phyloP scores from a whole-genome alignment of 2,329 filamentous ascomycete species.

The Colletotrichum viniferum region DNA sequence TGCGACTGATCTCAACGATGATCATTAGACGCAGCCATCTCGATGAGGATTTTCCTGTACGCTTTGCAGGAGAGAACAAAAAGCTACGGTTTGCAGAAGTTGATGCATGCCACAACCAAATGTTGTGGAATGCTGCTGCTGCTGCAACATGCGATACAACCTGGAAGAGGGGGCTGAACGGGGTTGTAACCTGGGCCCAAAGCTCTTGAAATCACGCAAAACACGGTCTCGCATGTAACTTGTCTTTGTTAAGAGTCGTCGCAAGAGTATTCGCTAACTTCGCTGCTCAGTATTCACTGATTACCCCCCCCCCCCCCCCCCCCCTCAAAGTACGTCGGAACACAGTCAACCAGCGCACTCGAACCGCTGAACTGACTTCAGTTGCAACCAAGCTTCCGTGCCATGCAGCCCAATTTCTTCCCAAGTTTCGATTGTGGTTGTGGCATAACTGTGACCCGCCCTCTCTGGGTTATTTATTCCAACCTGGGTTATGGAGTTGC shows the following conservation, averaged over 20 bases:
- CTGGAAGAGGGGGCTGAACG: accelerated
- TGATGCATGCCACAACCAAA: background rate
- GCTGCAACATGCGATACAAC: accelerated
- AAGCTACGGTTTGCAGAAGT: accelerated
- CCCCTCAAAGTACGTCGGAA: accelerated
- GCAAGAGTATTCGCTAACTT: accelerated
- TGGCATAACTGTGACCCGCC: background rate
- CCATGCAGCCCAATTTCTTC: background rate
- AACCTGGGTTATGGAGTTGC: background rate
- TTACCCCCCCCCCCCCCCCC: too few relatives aligned
- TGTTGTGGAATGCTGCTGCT: background rate
- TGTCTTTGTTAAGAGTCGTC: accelerated
- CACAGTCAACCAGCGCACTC: accelerated
- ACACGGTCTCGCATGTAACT: accelerated
- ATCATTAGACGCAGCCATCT: background rate
- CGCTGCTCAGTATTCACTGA: background rate
- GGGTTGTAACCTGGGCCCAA: accelerated
- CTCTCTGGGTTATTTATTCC: background rate
- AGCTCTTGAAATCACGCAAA: accelerated
- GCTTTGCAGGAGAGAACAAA: background rate
- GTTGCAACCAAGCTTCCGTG: background rate
- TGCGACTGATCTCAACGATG: background rate
- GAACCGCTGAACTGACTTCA: background rate
- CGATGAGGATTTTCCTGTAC: background rate
- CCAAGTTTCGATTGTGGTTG: background rate